Conservation (phyloP, 208 protist genomes). For the Acanthamoeba royreba region DNA sequence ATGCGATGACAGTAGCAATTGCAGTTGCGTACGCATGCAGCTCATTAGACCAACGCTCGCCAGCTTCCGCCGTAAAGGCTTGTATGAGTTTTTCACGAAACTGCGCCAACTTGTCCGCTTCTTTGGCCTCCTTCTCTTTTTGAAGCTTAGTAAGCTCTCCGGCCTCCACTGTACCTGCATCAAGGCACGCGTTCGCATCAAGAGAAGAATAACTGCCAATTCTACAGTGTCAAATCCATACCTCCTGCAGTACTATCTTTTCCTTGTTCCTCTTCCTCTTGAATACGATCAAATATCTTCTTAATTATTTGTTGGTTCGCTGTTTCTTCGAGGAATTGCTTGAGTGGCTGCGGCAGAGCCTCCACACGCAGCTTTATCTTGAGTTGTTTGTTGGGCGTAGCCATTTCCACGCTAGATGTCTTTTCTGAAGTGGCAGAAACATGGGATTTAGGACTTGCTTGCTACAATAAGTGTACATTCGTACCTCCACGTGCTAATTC, state of each 20-base stretch:
- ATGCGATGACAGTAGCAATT: not conserved
- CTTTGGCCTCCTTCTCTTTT: not conserved
- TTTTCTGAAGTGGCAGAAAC: not conserved
- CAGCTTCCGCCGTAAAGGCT: not conserved
- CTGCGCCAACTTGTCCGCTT: not conserved
- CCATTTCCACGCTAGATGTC: not conserved
- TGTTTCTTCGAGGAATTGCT: constrained; percentile 48
- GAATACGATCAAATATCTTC: not conserved
- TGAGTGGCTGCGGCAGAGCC: constrained; percentile 60
- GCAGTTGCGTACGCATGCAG: not conserved
- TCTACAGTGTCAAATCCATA: too few relatives aligned
- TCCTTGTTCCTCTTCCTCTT: not conserved
- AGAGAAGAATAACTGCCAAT: not conserved
- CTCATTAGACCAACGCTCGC: not conserved
- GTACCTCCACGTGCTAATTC: constrained; percentile 49
- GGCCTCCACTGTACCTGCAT: not conserved
- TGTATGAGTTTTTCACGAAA: not conserved
- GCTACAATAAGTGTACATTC: not conserved
- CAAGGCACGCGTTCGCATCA: too few relatives aligned
- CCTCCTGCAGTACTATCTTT: too few relatives aligned
- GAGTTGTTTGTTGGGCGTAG: constrained; percentile 56
- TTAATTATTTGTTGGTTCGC: constrained; percentile 43
- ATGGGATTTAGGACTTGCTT: not conserved
- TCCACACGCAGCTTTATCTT: constrained; percentile 52
- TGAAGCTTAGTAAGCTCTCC: not conserved